Conservation (phyloP, 2,329 filamentous ascomycete species). For the Cladosporium sp. region DNA sequence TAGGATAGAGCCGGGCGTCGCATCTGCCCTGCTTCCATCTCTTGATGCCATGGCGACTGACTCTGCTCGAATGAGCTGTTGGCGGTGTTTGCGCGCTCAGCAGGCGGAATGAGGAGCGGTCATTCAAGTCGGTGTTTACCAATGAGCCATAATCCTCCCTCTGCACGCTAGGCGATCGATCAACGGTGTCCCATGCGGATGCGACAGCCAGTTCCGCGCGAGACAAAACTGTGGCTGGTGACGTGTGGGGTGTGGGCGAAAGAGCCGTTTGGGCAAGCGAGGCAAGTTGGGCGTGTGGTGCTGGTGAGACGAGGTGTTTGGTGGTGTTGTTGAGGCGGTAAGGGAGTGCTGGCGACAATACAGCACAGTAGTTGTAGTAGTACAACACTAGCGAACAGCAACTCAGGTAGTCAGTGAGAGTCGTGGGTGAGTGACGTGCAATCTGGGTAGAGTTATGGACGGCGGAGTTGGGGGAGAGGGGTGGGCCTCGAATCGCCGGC, state of each 20-base stretch:
- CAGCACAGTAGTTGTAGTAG: too few relatives aligned
- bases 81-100: neutral
- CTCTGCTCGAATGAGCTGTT: neutral
- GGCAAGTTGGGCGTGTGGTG: too few relatives aligned
- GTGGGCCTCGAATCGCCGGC: too few relatives aligned
- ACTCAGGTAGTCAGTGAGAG: too few relatives aligned
- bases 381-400: too few relatives aligned
- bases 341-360: too few relatives aligned
- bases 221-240: conserved; percentile 9
- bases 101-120: neutral
- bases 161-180: conserved; percentile 9
- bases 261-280: too few relatives aligned
- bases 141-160: conserved; percentile 2
- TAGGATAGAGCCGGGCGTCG: conserved; percentile 41
- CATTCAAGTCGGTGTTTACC: neutral
- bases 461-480: too few relatives aligned
- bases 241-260: conserved; percentile 3
- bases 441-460: too few relatives aligned
- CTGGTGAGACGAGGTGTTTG: too few relatives aligned
- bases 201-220: neutral
- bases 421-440: too few relatives aligned
- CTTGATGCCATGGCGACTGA: conserved; percentile 19
- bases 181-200: conserved; percentile 10
- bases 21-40: conserved; percentile 22
- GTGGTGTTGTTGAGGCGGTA: too few relatives aligned